phyloP scores from a whole-genome alignment of 2,329 filamentous ascomycete genomes.

The Diaporthe helianthi region DNA sequence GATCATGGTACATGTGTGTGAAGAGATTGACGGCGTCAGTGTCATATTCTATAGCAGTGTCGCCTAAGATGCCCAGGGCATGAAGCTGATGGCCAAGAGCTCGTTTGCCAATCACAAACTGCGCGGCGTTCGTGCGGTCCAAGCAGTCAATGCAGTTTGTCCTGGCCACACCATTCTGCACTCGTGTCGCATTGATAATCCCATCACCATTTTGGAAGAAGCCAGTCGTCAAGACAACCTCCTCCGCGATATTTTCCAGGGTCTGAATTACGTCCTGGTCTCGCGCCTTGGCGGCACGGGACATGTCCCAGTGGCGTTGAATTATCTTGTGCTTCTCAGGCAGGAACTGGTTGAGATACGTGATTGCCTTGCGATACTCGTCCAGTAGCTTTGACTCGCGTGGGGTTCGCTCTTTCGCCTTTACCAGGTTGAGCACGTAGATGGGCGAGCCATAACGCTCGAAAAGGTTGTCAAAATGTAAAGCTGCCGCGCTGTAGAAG shows the following conservation, averaged over 20 bases:
- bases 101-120: slow-evolving; percentile 96
- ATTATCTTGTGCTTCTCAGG: slow-evolving; percentile 85
- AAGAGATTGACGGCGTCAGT: slow-evolving; percentile 96
- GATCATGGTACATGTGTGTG: slow-evolving; percentile 97
- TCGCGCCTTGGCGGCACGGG: slow-evolving; percentile 86
- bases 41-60: slow-evolving; percentile 83
- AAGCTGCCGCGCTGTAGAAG: slow-evolving; percentile 89
- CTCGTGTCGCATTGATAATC: slow-evolving; percentile 66
- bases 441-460: slow-evolving; percentile 91
- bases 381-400: slow-evolving; percentile 89
- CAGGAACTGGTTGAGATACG: slow-evolving; percentile 93
- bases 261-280: slow-evolving; percentile 95
- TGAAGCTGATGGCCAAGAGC: slow-evolving; percentile 92
- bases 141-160: slow-evolving; percentile 99
- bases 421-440: slow-evolving; percentile 91
- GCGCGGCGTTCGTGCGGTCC: slow-evolving; percentile 95
- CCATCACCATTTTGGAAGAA: slow-evolving; percentile 94
- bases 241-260: slow-evolving; percentile 86
- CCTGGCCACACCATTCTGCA: slow-evolving; percentile 91
- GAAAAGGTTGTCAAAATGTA: slow-evolving; percentile 96
- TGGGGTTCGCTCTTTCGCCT: slow-evolving; percentile 84
- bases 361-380: slow-evolving; percentile 86
- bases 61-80: slow-evolving; percentile 84
- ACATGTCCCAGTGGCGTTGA: slow-evolving; percentile 98
- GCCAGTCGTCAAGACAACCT: slow-evolving; percentile 83